Evolutionary conservation across 129 eudicot genomes (phyloP).

Genomic region (Helianthus tuberosus): DNA sequence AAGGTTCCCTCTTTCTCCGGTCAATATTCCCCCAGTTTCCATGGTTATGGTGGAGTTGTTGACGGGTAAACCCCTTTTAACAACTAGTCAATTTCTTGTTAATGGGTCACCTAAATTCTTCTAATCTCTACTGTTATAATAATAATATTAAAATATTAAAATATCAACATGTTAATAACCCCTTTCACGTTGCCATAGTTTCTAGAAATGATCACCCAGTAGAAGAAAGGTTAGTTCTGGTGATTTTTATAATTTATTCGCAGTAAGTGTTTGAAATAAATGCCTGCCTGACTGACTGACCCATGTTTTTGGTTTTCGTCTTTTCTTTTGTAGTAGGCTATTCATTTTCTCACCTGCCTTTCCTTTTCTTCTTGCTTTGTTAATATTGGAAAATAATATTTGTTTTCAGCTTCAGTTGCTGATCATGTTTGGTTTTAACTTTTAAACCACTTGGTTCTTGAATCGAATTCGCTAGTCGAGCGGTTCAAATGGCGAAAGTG

Average conservation of each 20-base stretch:
- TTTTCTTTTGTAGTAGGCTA: constrained; percentile 11
- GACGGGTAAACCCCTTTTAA: constrained; percentile 37
- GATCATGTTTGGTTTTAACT: not conserved
- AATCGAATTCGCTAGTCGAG: constrained; percentile 5
- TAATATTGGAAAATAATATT: not conserved
- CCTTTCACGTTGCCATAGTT: not conserved
- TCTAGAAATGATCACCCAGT: not conserved
- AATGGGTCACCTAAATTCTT: not conserved
- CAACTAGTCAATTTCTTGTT: constrained; percentile 15
- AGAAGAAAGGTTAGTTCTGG: not conserved
- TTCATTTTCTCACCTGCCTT: constrained; percentile 13
- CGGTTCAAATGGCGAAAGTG: constrained; percentile 50
- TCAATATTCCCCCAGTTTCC: not conserved
- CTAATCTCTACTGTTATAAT: not conserved
- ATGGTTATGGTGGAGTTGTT: constrained; percentile 19
- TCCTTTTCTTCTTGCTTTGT: constrained; percentile 1
- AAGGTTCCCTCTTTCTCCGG: constrained; percentile 14
- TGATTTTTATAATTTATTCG: constrained; percentile 11
- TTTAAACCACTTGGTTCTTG: constrained; percentile 16
- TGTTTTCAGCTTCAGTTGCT: constrained; percentile 1
- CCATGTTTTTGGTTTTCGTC: constrained; percentile 7
- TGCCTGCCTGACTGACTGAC: constrained; percentile 1
- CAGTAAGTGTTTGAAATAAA: constrained; percentile 31
- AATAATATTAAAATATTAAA: not conserved
- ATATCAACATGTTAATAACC: not conserved